These are phyloP conservation scores for Phaeosphaeria sp. DNA, from an alignment of 2,329 filamentous ascomycete genomes.

Conservation along the genomic window DNA sequence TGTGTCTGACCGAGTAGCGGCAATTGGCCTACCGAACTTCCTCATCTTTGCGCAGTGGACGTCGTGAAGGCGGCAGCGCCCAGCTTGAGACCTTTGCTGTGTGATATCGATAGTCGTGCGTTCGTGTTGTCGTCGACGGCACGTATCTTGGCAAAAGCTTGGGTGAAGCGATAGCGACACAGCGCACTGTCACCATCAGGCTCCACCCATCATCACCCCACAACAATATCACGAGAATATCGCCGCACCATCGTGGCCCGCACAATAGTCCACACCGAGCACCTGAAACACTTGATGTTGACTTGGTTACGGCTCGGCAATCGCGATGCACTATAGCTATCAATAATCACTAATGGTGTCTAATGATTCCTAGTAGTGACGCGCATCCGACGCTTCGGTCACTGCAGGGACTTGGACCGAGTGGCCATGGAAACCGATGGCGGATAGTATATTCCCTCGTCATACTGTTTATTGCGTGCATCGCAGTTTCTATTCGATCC, in stretches of 20 bases:
- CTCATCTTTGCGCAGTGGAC: neutral
- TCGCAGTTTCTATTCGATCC: neutral
- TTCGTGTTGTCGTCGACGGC: neutral
- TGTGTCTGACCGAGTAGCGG: neutral
- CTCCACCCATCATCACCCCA: neutral
- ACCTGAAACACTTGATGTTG: neutral
- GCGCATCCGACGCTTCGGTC: neutral
- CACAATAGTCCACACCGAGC: neutral
- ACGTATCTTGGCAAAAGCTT: neutral
- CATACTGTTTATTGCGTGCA: neutral
- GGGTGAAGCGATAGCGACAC: neutral
- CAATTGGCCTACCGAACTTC: conserved; percentile 1
- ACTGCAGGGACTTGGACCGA: conserved; percentile 3
- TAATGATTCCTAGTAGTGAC: neutral
- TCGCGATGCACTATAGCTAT: neutral
- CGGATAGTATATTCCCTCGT: neutral
- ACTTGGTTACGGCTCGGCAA: neutral
- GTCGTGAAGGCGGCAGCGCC: neutral
- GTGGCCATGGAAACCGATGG: neutral
- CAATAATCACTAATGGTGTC: neutral
- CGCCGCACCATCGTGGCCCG: neutral
- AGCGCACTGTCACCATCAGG: neutral
- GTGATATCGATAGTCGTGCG: neutral
- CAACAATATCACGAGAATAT: neutral
- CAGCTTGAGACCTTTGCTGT: neutral